A percentile compares a stretch with the other conserved stretches of the same genome.
These are phyloP conservation scores for Dendryphion nanum DNA, from an alignment of 2,329 filamentous ascomycete species.

Conservation along the genomic window DNA sequence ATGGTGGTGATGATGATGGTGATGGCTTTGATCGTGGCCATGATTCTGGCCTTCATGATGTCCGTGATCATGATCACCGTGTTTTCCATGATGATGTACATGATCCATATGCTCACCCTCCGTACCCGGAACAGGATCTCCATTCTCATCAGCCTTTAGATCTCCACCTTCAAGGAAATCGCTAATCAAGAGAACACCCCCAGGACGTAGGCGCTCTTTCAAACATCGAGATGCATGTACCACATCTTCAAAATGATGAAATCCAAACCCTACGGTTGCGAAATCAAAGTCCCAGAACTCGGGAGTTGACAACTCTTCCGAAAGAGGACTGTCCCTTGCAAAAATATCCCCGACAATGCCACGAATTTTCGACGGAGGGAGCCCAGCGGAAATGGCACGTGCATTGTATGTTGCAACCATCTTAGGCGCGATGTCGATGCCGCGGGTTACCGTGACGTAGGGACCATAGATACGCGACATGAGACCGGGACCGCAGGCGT, in stretches of 20 bases:
- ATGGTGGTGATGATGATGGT: conserved; percentile 6
- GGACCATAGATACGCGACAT: conserved; percentile 63
- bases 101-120: conserved; percentile 22
- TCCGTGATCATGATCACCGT: conserved; percentile 10
- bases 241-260: conserved; percentile 58
- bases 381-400: conserved; percentile 41
- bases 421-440: conserved; percentile 68
- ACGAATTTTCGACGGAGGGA: conserved; percentile 16
- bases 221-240: conserved; percentile 58
- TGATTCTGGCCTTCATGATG: conserved; percentile 12
- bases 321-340: conserved; percentile 19
- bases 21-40: conserved; percentile 10
- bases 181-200: conserved; percentile 66
- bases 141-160: conserved; percentile 24
- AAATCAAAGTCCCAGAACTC: conserved; percentile 44
- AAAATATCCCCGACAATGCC: conserved; percentile 39
- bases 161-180: conserved; percentile 63
- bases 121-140: conserved; percentile 18
- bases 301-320: conserved; percentile 17
- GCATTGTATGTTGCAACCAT: conserved; percentile 70
- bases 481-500: conserved; percentile 71
- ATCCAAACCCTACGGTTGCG: conserved; percentile 43
- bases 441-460: conserved; percentile 62
- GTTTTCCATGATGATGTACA: conserved; percentile 18
- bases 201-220: conserved; percentile 60